Base-by-base conservation (phyloP, 371 early-diverging fungal genomes). In the Mucor mucedo region DNA sequence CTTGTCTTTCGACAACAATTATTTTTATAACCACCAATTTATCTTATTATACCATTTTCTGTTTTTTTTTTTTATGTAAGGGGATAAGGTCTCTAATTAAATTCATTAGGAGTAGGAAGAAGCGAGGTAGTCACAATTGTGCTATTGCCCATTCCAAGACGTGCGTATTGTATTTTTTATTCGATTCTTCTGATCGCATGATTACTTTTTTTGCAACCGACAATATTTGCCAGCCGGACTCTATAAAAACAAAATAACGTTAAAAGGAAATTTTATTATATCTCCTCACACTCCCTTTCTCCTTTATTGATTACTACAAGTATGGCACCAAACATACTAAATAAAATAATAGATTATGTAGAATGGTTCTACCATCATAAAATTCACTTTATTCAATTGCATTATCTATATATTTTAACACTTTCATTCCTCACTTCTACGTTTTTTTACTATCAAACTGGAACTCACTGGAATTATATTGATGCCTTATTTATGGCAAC, bases 401-500 rank as follows among this genome's bases (percentile, higher is more conserved):
- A 82, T 44, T 82, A 82, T 45, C 47, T 68, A 10, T 82, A 82
- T 47, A 77, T 82, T 16, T 54, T 68, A 7, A 33, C 69, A 5
- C 32, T 79, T 47, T 60, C 64, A 41, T 67, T 79, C 8, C n/a
- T 77, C 9, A 52, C 64, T 11, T 79, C 82, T 0, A 66, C 60
- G 0, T 48, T 74, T 5, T 75, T 71, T 39, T 82, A 82, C 49
- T 71, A 69, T 35, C 68, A 78, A 55, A 60, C 77, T 29, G 72
- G 71, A 8, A 72, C 74, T 2, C 39, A 68, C 14, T 77, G 72
- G 73, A 41, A 60, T 8, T 82, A 79, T 48, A 67, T 79, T 21
- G 82, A 82, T 65, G 71, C 72, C 0, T 66, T 82, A 30, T 82
- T 79, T 41, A 77, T 76, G 72, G 74, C 72, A 6, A 77, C 76